A percentile compares a stretch with the other conserved stretches of the same genome.
phyloP scores from a whole-genome alignment of 345 rosid species.

The Eucalyptus paniculata region DNA sequence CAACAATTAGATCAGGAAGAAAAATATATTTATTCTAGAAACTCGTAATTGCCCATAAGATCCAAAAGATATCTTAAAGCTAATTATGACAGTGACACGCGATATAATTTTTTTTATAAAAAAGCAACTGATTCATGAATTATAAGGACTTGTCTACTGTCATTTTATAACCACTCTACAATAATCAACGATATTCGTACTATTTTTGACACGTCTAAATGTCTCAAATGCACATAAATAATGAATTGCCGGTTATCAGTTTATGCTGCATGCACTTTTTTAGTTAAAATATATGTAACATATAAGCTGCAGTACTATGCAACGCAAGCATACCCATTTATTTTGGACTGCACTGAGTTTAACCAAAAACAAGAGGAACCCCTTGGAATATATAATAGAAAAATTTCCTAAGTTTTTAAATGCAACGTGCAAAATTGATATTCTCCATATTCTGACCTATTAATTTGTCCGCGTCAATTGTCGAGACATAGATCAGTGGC shows the following conservation, averaged over 20 bases:
- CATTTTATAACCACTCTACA: not conserved
- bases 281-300: not conserved
- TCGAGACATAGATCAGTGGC: not conserved
- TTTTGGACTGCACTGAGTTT: not conserved
- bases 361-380: not conserved
- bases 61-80: not conserved
- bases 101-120: not conserved
- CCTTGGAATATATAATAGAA: not conserved
- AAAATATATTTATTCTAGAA: not conserved
- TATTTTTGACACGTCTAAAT: not conserved
- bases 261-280: not conserved
- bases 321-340: not conserved
- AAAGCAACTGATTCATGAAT: not conserved
- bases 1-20: not conserved
- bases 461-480: not conserved
- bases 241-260: not conserved
- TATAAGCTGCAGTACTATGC: not conserved
- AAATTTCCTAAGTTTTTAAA: not conserved
- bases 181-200: not conserved
- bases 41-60: no score
- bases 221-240: not conserved
- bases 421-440: not conserved
- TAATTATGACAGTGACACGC: not conserved
- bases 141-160: not conserved
- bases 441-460: not conserved